Conservation (phyloP, 768 basidiomycete species). For the Russula abietina region DNA sequence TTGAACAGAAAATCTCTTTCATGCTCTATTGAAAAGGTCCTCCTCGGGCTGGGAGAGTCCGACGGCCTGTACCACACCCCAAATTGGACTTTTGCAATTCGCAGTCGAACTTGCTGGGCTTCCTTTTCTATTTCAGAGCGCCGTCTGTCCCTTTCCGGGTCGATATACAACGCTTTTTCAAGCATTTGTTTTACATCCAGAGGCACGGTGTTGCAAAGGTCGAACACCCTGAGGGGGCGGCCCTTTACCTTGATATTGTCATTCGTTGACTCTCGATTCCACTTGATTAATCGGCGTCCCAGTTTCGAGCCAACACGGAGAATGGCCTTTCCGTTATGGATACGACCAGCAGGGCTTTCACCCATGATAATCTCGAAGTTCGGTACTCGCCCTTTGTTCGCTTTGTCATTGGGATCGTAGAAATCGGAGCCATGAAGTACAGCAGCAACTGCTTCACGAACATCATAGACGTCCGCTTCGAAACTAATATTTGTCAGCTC, state of each 20-base stretch:
- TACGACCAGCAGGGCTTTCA: conserved; percentile 41
- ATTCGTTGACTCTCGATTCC: conserved; percentile 34
- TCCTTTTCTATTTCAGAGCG: conserved; percentile 27
- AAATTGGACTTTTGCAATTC: conserved; percentile 60
- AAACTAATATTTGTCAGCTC: conserved; percentile 32
- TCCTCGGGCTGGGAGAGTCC: conserved; percentile 23
- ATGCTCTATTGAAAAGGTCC: conserved; percentile 64
- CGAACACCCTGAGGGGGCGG: conserved; percentile 23
- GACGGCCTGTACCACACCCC: conserved; percentile 47
- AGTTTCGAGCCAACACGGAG: conserved; percentile 31
- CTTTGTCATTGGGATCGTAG: conserved; percentile 33
- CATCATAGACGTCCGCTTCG: conserved; percentile 46
- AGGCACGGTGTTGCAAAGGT: conserved; percentile 7
- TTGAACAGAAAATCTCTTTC: conserved; percentile 42
- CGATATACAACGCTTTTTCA: conserved; percentile 32
- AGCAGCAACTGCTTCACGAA: conserved; percentile 49
- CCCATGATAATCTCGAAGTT: conserved; percentile 63
- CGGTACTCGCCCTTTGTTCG: conserved; percentile 31
- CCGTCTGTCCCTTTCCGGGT: conserved; percentile 30
- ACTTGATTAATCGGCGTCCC: conserved; percentile 43
- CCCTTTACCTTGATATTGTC: conserved; percentile 26
- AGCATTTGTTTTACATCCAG: conserved; percentile 23
- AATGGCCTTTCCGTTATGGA: conserved; percentile 50
- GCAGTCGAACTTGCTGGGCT: conserved; percentile 42
- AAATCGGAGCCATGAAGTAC: conserved; percentile 56